Conservation (phyloP, 352 stramenopile species). For the Globisporangium paroecandrum region DNA sequence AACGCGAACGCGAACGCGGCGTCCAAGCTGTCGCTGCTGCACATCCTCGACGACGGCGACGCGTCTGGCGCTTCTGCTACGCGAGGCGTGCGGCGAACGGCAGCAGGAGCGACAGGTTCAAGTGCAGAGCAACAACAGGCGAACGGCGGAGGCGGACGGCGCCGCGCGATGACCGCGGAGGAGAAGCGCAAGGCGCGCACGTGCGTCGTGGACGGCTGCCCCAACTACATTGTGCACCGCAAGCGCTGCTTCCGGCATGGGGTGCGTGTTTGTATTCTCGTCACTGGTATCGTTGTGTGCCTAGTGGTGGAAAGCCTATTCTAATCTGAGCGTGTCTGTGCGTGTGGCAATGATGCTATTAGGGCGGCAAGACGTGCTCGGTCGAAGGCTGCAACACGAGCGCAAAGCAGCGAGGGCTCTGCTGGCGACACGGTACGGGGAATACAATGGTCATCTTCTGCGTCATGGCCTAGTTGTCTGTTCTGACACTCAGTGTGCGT, state of each 20-base stretch:
- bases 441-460: too few relatives aligned
- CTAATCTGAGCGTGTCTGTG: too few relatives aligned
- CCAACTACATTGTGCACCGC: constrained; percentile 46
- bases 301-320: not conserved
- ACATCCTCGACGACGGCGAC: not conserved
- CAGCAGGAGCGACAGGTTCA: too few relatives aligned
- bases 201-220: constrained; percentile 33
- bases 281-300: too few relatives aligned
- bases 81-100: not conserved
- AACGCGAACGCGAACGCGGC: too few relatives aligned
- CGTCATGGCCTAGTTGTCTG: too few relatives aligned
- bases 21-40: not conserved
- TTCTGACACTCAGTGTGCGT: too few relatives aligned
- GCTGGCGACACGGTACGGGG: constrained; percentile 22
- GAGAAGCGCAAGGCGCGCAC: constrained; percentile 35
- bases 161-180: constrained; percentile 8
- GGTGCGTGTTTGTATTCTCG: not conserved
- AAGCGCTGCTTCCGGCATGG: constrained; percentile 44
- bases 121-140: not conserved
- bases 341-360: too few relatives aligned
- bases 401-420: constrained; percentile 27
- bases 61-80: not conserved
- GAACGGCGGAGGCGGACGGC: not conserved
- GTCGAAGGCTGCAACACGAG: constrained; percentile 27
- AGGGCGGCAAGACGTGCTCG: constrained; percentile 38